Percentiles rank a stretch among this genome's conserved stretches.
Conservation (phyloP, 139 green algal species). For the Pseudopediastrum boryanum region DNA sequence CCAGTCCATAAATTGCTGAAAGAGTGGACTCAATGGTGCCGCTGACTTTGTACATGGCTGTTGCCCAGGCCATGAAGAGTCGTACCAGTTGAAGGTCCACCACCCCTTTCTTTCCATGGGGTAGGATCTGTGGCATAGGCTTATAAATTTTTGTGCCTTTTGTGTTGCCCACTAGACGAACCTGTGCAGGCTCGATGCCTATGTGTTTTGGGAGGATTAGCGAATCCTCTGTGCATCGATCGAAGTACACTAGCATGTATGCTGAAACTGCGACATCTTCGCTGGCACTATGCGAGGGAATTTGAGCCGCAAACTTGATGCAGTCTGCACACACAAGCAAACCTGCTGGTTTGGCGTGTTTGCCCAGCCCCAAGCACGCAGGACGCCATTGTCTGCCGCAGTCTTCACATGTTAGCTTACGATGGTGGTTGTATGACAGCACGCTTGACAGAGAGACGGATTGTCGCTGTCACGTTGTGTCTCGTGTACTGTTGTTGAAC, state of each 20-base stretch:
- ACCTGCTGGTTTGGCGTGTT: neutral
- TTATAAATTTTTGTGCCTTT: neutral
- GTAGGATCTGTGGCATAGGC: neutral
- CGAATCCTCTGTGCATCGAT: neutral
- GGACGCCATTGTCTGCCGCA: neutral
- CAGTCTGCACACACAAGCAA: neutral
- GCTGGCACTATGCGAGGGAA: neutral
- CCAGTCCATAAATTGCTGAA: neutral
- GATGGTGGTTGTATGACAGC: neutral
- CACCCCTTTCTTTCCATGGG: neutral
- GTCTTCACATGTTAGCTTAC: neutral
- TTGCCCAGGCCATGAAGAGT: neutral
- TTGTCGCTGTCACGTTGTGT: neutral
- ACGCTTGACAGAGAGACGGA: neutral
- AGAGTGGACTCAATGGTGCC: conserved; percentile 6
- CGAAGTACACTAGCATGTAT: neutral
- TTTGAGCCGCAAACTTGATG: neutral
- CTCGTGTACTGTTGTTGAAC: neutral
- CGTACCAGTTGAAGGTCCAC: neutral
- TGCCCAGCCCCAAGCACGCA: neutral
- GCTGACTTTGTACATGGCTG: conserved; percentile 5
- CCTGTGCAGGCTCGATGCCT: neutral
- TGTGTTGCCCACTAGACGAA: neutral
- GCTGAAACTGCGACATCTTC: neutral
- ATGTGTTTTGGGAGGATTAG: neutral